A percentile compares a stretch with the other conserved stretches of the same genome.
Evolutionary conservation across 78 protist species (phyloP).

Genomic region (Emiliania huxleyi): DNA sequence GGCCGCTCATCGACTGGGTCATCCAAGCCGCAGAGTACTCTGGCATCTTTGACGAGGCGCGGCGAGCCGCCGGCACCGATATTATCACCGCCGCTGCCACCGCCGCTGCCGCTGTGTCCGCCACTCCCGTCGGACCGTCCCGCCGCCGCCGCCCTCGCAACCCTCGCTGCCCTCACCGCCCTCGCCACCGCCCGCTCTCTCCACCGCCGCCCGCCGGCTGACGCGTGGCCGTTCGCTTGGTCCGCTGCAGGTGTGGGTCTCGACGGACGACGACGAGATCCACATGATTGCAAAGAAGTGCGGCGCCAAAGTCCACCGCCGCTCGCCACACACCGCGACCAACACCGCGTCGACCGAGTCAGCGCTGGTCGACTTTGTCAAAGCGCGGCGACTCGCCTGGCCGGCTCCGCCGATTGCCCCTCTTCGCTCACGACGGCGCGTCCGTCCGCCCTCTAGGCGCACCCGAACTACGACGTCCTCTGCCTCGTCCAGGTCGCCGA

Average conservation of each 20-base stretch:
- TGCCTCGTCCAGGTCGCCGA: conserved; percentile 22
- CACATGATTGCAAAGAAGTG: background rate
- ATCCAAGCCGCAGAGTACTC: background rate
- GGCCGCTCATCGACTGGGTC: conserved; percentile 7
- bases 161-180: background rate
- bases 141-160: background rate
- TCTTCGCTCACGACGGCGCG: too few relatives aligned
- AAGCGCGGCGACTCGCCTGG: too few relatives aligned
- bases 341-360: background rate
- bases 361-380: background rate
- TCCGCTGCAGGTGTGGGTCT: background rate
- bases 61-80: too few relatives aligned
- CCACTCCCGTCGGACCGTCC: too few relatives aligned
- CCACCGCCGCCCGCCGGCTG: too few relatives aligned
- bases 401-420: too few relatives aligned
- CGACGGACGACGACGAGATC: background rate
- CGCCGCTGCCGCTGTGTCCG: too few relatives aligned
- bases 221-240: too few relatives aligned
- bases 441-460: too few relatives aligned
- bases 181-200: background rate
- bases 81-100: too few relatives aligned
- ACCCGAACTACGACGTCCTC: background rate
- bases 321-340: background rate
- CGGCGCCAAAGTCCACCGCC: background rate
- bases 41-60: background rate